Percentiles rank a stretch among this genome's conserved stretches.
Conservation (phyloP, 2,329 filamentous ascomycete genomes). For the Ceratocystis colombiana region DNA sequence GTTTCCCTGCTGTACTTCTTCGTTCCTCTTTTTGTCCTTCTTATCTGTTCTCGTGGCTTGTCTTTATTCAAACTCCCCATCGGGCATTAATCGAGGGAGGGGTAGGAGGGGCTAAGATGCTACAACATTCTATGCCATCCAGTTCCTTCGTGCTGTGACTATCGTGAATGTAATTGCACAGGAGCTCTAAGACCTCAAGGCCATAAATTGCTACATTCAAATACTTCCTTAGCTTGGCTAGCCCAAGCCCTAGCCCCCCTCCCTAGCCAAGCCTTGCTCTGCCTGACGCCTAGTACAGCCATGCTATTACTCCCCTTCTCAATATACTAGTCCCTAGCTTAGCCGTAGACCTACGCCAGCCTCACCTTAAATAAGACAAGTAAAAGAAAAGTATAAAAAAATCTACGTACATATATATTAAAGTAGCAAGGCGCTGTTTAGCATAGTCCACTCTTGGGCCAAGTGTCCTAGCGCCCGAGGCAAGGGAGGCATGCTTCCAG, state of each 20-base stretch:
- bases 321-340: not conserved
- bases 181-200: not conserved
- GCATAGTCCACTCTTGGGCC: not conserved
- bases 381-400: no score
- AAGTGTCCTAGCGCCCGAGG: not conserved
- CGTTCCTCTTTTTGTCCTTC: not conserved
- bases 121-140: not conserved
- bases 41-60: not conserved
- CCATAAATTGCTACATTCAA: no score
- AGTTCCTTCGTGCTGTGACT: not conserved
- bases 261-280: not conserved
- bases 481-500: constrained; percentile 8
- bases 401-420: not conserved
- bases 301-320: not conserved
- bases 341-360: constrained; percentile 6
- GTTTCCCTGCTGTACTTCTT: not conserved
- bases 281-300: no score
- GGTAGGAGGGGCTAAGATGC: not conserved
- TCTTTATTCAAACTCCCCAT: not conserved
- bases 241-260: not conserved
- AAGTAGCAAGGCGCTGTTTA: not conserved
- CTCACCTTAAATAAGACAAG: not conserved
- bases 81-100: no score
- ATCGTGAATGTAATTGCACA: constrained; percentile 10
- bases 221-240: no score